These are phyloP conservation scores for Buddleja alternifolia DNA, from an alignment of 257 asterid species.

Conservation along the genomic window DNA sequence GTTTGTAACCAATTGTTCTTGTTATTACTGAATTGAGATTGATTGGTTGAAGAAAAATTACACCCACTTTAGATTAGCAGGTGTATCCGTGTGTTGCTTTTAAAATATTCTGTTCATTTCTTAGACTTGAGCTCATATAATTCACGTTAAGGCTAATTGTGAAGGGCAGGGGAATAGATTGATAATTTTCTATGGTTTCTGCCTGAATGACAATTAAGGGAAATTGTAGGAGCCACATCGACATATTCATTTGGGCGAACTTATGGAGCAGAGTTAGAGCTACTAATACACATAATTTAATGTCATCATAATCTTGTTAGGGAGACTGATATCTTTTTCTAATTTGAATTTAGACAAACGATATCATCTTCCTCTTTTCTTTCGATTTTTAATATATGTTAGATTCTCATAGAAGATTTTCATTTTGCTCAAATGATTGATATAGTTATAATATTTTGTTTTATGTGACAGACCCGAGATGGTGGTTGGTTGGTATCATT, in stretches of 20 bases:
- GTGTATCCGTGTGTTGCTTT: not conserved
- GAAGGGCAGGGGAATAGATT: too few relatives aligned
- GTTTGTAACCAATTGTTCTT: too few relatives aligned
- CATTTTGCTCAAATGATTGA: conserved; percentile 10
- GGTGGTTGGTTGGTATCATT: conserved; percentile 99
- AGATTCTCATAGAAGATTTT: not conserved
- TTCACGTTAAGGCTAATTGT: too few relatives aligned
- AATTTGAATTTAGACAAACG: not conserved
- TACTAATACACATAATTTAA: too few relatives aligned
- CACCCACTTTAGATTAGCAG: not conserved
- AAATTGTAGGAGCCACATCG: too few relatives aligned
- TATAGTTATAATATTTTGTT: not conserved
- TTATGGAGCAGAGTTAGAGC: too few relatives aligned
- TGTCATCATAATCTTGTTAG: too few relatives aligned
- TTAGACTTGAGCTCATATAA: not conserved
- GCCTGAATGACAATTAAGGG: too few relatives aligned
- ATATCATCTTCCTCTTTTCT: not conserved
- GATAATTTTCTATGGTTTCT: too few relatives aligned
- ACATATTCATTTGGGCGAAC: too few relatives aligned
- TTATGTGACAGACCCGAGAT: conserved; percentile 80
- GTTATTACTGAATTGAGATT: not conserved
- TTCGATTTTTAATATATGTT: not conserved
- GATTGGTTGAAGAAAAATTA: not conserved
- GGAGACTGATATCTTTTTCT: too few relatives aligned
- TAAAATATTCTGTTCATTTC: not conserved